phyloP scores from a whole-genome alignment of 2,329 filamentous ascomycete genomes.

The Botrytis byssoidea region DNA sequence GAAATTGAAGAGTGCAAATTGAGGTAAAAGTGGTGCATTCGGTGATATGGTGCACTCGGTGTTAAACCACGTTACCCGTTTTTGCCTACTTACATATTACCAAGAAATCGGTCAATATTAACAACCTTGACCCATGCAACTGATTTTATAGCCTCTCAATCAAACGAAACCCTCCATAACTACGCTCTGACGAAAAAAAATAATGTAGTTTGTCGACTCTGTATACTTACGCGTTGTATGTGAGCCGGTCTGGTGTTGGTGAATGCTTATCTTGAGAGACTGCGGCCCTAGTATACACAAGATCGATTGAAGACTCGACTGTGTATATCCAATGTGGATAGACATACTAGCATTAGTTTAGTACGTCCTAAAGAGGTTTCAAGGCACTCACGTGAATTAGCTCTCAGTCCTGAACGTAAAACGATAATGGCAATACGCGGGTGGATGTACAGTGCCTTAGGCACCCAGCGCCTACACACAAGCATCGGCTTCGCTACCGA shows the following conservation, averaged over 20 bases:
- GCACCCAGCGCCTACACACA: background rate
- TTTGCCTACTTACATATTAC: background rate
- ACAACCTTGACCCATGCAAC: background rate
- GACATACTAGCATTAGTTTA: background rate
- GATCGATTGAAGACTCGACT: background rate
- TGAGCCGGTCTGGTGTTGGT: background rate
- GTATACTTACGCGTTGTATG: background rate
- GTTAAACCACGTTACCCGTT: too few relatives aligned
- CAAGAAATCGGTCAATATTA: background rate
- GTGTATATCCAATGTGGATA: background rate
- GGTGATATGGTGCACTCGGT: too few relatives aligned
- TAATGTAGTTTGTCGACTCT: background rate
- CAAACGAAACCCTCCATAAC: background rate
- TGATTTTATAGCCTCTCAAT: background rate
- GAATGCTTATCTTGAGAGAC: background rate
- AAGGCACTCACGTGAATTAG: background rate
- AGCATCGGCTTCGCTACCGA: background rate
- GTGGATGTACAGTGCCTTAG: background rate
- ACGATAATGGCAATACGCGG: background rate
- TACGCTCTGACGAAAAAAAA: background rate
- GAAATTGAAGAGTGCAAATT: too few relatives aligned
- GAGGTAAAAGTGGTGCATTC: too few relatives aligned
- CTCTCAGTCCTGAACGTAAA: background rate
- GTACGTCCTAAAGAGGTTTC: background rate
- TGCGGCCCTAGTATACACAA: background rate